Evolutionary conservation across 345 rosid genomes (phyloP).

Genomic region (Arabidopsis arenosa): DNA sequence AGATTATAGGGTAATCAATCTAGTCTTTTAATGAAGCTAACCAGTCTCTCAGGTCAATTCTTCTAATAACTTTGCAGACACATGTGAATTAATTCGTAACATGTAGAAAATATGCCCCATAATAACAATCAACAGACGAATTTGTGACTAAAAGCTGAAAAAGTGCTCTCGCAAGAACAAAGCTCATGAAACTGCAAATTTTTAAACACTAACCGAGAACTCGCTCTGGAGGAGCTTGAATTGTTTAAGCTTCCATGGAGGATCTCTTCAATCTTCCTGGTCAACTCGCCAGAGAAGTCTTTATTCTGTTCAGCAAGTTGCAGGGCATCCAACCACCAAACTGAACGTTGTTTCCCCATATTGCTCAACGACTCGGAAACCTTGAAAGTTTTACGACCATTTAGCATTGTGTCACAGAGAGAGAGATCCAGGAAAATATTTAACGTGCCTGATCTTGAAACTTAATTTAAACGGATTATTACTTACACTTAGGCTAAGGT

Average conservation of each 20-base stretch:
- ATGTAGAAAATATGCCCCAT: slow-evolving; percentile 13
- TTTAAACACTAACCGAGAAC: slow-evolving; percentile 55
- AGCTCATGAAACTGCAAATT: slow-evolving; percentile 19
- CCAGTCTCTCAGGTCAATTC: neutral
- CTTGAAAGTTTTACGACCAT: slow-evolving; percentile 47
- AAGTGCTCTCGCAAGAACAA: slow-evolving; percentile 1
- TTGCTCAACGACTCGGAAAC: slow-evolving; percentile 59
- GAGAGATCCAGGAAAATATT: slow-evolving; percentile 13
- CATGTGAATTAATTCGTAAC: slow-evolving; percentile 6
- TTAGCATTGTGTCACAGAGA: slow-evolving; percentile 31
- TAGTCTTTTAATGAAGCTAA: neutral
- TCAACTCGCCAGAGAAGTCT: slow-evolving; percentile 68
- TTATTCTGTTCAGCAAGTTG: slow-evolving; percentile 65
- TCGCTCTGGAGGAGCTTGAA: slow-evolving; percentile 57
- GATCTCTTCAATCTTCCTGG: slow-evolving; percentile 85
- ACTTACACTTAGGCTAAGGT: neutral
- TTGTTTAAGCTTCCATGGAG: slow-evolving; percentile 65
- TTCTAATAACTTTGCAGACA: slow-evolving; percentile 13
- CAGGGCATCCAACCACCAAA: slow-evolving; percentile 95
- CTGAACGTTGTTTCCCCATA: slow-evolving; percentile 50
- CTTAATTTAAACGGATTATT: neutral
- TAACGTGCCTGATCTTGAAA: slow-evolving; percentile 17
- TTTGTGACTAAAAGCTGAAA: slow-evolving; percentile 9
- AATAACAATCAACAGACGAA: slow-evolving; percentile 14
- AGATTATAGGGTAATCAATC: neutral